Base-by-base conservation (phyloP, 2,329 filamentous ascomycete species). In the Aspergillus awamori region DNA sequence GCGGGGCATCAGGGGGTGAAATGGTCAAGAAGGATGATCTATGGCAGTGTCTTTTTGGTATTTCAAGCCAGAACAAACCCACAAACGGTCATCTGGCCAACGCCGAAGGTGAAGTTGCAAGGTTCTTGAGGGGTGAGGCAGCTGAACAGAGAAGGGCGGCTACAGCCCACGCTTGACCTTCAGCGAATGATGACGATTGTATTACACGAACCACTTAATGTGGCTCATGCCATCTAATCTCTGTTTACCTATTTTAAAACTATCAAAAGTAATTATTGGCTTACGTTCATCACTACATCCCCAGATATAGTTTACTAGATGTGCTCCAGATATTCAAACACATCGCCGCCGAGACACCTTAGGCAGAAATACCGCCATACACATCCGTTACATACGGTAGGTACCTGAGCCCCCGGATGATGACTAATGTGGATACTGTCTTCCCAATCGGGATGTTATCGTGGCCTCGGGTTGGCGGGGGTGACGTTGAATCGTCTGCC, bases 31-130 rank as follows among this genome's bases (percentile, higher is more conserved):
- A 89, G 64, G 84, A 87, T 11, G 94, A 97, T 74, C 72, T 98
- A 47, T 97, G 93, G 94, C 86, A 87, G 64, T 98, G 94, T 76
- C 79, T 97, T 1, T 97, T 97, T 81, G 90, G 91, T 0, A 82
- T 82, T 15, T 72, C 72, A 38, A 76, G 74, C 61, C 60, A 60
- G 70, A 72, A 67, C 54, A 59, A 65, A 61, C 65, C 47, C 41
- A 39, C 15, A 13, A 59, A 48, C 39, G 60, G 58, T 24, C 53
- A 59, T 13, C 63, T 63, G 10, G 55, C 56, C 20, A 65, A 72
- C 56, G 64, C 80, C 53, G 74, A 79, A 49, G 70, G 71, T 58
- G 83, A 84, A 60, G 76, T 86, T 30, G 78, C 72, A 5, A 76
- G 82, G 36, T 80, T 84, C 65, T 67, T 87, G 61, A 79, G 84